Conservation (phyloP, 23 red algal genomes). For the Gracilariopsis chorda region DNA sequence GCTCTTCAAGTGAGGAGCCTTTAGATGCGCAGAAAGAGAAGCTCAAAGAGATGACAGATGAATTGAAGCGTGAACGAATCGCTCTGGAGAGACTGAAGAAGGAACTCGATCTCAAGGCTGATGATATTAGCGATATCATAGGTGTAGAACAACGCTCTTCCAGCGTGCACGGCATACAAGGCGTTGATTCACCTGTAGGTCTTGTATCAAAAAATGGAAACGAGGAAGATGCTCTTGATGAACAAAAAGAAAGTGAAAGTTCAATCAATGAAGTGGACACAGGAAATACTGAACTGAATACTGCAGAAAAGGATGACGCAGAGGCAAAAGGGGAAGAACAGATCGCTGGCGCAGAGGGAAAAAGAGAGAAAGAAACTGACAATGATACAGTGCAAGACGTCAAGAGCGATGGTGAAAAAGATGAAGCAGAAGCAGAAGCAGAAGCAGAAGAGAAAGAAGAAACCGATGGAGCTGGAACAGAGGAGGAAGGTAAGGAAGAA, state of each 20-base stretch:
- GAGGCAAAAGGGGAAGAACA: neutral
- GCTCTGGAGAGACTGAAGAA: constrained; percentile 30
- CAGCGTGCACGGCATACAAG: no score
- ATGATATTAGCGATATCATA: no score
- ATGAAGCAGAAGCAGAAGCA: no score
- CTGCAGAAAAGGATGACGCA: neutral
- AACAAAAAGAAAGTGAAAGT: neutral
- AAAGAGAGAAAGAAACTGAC: no score
- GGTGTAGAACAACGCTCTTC: no score
- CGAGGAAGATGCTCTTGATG: neutral
- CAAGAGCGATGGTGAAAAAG: no score
- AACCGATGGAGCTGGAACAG: neutral
- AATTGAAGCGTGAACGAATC: constrained; percentile 28
- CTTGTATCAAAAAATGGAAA: no score
- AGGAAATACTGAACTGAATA: neutral
- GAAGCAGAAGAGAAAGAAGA: neutral
- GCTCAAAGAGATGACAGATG: constrained; percentile 18
- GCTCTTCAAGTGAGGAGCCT: neutral
- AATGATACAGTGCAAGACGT: no score
- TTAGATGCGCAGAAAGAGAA: neutral
- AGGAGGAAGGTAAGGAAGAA: neutral
- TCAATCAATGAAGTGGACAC: neutral
- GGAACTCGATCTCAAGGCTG: neutral
- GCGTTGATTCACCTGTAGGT: no score
- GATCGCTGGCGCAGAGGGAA: neutral